phyloP scores from a whole-genome alignment of 2,329 filamentous ascomycete species.

The Diaporthe sp. region DNA sequence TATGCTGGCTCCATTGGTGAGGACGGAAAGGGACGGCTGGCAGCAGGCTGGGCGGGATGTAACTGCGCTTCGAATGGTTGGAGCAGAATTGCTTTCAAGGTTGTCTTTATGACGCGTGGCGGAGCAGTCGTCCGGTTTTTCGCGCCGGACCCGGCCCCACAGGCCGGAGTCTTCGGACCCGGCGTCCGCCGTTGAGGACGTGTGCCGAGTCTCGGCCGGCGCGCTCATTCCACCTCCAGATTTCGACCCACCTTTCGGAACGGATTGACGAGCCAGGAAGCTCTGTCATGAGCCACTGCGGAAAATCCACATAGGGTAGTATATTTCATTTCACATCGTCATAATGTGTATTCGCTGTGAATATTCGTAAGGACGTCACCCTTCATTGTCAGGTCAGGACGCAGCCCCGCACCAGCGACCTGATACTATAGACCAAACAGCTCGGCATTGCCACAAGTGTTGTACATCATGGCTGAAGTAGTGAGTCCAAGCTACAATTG shows the following conservation, averaged over 20 bases:
- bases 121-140: background rate
- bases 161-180: background rate
- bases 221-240: background rate
- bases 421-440: background rate
- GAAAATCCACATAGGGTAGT: background rate
- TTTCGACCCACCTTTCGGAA: background rate
- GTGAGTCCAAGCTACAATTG: conserved; percentile 20
- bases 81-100: background rate
- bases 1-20: background rate
- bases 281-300: background rate
- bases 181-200: background rate
- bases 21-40: background rate
- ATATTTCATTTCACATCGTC: background rate
- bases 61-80: background rate
- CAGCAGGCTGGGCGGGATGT: background rate
- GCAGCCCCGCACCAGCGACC: conserved; percentile 37
- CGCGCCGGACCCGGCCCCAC: background rate
- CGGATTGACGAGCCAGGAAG: background rate
- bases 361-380: background rate
- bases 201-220: background rate
- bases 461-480: conserved; percentile 44
- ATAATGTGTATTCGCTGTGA: background rate
- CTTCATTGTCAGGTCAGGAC: background rate
- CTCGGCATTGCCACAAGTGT: conserved; percentile 43
- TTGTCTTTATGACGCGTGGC: background rate